These are phyloP conservation scores for Backusella australiensis DNA, from an alignment of 192 early-diverging fungal genomes.

Conservation along the genomic window DNA sequence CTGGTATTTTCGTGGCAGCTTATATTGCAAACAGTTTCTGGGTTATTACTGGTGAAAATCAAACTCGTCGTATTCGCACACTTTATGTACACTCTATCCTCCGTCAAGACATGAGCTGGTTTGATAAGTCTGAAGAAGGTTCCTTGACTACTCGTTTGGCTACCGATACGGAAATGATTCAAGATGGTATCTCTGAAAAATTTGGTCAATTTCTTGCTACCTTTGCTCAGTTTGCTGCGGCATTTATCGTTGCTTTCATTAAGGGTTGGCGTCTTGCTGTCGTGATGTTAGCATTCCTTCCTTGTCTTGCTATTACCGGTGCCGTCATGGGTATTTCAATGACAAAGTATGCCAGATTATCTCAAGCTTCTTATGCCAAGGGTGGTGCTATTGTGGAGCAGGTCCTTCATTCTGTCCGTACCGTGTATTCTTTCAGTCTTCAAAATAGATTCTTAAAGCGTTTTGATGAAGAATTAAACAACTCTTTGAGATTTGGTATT, in stretches of 20 bases:
- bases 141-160: constrained; percentile 84
- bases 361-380: constrained; percentile 61
- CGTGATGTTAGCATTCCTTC: constrained; percentile 73
- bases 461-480: constrained; percentile 57
- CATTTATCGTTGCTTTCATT: constrained; percentile 75
- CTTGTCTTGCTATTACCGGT: constrained; percentile 25
- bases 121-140: constrained; percentile 74
- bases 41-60: constrained; percentile 47
- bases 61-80: constrained; percentile 67
- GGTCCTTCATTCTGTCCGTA: constrained; percentile 75
- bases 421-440: constrained; percentile 80
- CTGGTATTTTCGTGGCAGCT: constrained; percentile 49
- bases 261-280: constrained; percentile 78
- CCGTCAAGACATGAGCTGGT: constrained; percentile 83
- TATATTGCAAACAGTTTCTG: constrained; percentile 60
- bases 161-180: constrained; percentile 78
- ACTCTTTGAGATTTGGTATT: constrained; percentile 60
- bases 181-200: constrained; percentile 87
- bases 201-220: constrained; percentile 65
- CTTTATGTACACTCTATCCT: constrained; percentile 74
- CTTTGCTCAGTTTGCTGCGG: constrained; percentile 62
- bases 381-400: constrained; percentile 86
- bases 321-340: constrained; percentile 13
- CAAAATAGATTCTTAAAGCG: constrained; percentile 63
- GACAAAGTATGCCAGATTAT: constrained; percentile 12